Evolutionary conservation across 2,329 filamentous ascomycete species (phyloP).

Genomic region (Fusarium sp.): DNA sequence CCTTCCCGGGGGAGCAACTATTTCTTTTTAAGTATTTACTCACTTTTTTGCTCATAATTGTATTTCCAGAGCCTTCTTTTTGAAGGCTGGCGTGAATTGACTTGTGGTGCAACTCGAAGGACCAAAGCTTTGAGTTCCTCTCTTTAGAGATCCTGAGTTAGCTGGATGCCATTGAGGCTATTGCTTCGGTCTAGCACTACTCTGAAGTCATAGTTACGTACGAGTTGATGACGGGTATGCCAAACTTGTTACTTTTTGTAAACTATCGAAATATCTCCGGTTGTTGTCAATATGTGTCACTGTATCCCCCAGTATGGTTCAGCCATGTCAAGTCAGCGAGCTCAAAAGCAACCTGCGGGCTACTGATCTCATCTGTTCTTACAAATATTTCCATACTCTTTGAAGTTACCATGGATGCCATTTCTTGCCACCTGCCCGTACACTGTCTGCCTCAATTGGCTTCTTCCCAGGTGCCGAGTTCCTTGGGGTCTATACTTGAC

Average conservation of each 20-base stretch:
- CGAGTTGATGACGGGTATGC: too few relatives aligned
- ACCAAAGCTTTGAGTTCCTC: too few relatives aligned
- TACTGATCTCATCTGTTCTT: background rate
- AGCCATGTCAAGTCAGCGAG: too few relatives aligned
- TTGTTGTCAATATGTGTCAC: too few relatives aligned
- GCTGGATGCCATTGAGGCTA: background rate
- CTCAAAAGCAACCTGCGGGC: too few relatives aligned
- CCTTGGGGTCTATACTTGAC: background rate
- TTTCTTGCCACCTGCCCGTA: background rate
- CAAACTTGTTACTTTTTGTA: too few relatives aligned
- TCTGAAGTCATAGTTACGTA: too few relatives aligned
- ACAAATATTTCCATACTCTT: background rate
- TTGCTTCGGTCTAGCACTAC: background rate
- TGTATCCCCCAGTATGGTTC: too few relatives aligned
- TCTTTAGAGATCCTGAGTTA: too few relatives aligned
- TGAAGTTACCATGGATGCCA: background rate
- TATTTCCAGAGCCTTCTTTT: background rate
- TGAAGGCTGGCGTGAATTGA: background rate
- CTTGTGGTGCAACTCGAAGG: background rate
- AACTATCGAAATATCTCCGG: too few relatives aligned
- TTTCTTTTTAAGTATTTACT: background rate
- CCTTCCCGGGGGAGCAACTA: slow-evolving; percentile 43
- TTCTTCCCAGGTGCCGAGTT: background rate
- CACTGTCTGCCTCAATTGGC: background rate
- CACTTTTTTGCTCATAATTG: background rate